Evolutionary conservation across 306 rosid genomes (phyloP).

Genomic region (Argentina anserina): DNA sequence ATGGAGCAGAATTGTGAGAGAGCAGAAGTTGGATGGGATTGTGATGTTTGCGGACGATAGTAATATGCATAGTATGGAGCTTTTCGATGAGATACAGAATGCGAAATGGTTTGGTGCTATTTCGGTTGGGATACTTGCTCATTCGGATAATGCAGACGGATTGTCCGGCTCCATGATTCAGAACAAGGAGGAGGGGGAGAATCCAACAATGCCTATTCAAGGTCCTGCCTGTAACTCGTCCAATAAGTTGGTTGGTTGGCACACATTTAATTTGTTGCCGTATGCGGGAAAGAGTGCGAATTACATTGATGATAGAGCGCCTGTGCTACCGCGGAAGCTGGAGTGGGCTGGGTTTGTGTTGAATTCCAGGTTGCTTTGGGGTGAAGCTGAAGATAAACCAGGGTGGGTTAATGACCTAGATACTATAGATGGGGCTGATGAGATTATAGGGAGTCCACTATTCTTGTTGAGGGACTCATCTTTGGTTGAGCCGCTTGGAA

Average conservation of each 20-base stretch:
- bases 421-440: conserved; percentile 46
- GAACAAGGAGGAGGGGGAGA: conserved; percentile 46
- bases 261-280: conserved; percentile 72
- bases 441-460: conserved; percentile 68
- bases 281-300: conserved; percentile 63
- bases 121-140: conserved; percentile 87
- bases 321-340: conserved; percentile 79
- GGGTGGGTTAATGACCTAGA: conserved; percentile 82
- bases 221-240: conserved; percentile 98
- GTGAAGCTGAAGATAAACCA: conserved; percentile 70
- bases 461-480: conserved; percentile 71
- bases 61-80: conserved; percentile 95
- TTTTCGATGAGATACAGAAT: conserved; percentile 81
- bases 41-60: conserved; percentile 97
- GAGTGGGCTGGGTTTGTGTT: conserved; percentile 98
- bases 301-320: conserved; percentile 72
- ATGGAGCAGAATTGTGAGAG: conserved; percentile 72
- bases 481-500: conserved; percentile 91
- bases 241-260: conserved; percentile 86
- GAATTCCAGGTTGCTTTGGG: conserved; percentile 84
- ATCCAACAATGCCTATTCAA: conserved; percentile 60
- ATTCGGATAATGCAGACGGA: conserved; percentile 41
- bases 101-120: conserved; percentile 91
- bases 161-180: conserved; percentile 23
- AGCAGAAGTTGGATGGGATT: conserved; percentile 79